phyloP scores from a whole-genome alignment of 345 rosid genomes.

The Pugionium cornutum region DNA sequence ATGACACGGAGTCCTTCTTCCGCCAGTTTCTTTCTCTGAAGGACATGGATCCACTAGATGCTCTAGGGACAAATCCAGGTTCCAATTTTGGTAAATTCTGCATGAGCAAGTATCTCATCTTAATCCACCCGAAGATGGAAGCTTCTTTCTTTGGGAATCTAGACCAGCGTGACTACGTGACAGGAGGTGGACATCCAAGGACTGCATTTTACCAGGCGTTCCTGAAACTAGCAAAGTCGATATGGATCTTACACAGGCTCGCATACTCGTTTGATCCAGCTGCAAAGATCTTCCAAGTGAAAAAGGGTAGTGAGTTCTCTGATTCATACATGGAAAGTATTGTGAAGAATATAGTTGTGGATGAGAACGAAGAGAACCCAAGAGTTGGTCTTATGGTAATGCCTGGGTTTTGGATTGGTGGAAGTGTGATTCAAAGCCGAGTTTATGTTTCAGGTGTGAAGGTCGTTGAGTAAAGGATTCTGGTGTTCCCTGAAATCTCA shows the following conservation, averaged over 20 bases:
- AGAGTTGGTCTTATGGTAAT: slow-evolving; percentile 74
- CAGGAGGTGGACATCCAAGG: slow-evolving; percentile 80
- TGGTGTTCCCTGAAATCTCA: neutral
- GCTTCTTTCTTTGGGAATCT: slow-evolving; percentile 83
- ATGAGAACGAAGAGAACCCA: slow-evolving; percentile 56
- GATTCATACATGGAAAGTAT: slow-evolving; percentile 82
- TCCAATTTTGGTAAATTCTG: slow-evolving; percentile 72
- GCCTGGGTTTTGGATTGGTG: slow-evolving; percentile 85
- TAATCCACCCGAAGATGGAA: slow-evolving; percentile 85
- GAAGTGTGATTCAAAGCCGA: slow-evolving; percentile 69
- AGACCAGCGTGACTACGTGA: slow-evolving; percentile 68
- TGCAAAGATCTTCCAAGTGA: slow-evolving; percentile 67
- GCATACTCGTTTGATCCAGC: slow-evolving; percentile 71
- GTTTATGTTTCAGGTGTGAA: slow-evolving; percentile 75
- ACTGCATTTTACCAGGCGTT: slow-evolving; percentile 77
- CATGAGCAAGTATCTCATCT: slow-evolving; percentile 61
- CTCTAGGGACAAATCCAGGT: slow-evolving; percentile 73
- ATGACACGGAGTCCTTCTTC: slow-evolving; percentile 64
- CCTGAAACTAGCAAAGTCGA: slow-evolving; percentile 68
- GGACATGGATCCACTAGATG: slow-evolving; percentile 75
- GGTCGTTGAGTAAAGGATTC: slow-evolving; percentile 53
- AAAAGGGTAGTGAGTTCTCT: slow-evolving; percentile 66
- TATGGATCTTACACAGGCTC: slow-evolving; percentile 81
- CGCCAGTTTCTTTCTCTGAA: slow-evolving; percentile 62
- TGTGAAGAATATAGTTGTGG: slow-evolving; percentile 59